Evolutionary conservation across 73 alveolate genomes (phyloP).

Genomic region (Paramecium octaurelia): DNA sequence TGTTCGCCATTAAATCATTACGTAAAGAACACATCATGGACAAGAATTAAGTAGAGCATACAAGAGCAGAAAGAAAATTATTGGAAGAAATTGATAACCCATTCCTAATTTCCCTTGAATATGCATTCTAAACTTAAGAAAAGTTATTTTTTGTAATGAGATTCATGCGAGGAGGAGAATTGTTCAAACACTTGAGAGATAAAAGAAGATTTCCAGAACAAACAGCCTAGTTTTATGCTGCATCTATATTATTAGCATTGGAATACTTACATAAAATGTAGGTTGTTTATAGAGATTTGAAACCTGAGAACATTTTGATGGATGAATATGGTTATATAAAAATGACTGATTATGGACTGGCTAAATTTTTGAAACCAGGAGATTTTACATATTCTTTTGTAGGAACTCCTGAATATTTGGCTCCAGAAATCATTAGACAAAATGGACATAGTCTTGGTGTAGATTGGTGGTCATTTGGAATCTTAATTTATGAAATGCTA

Average conservation of each 20-base stretch:
- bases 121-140: slow-evolving; percentile 93
- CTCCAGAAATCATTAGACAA: slow-evolving; percentile 80
- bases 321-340: slow-evolving; percentile 90
- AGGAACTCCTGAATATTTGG: slow-evolving; percentile 89
- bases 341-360: slow-evolving; percentile 92
- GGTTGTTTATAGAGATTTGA: slow-evolving; percentile 88
- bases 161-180: slow-evolving; percentile 90
- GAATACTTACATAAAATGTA: slow-evolving; percentile 88
- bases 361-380: slow-evolving; percentile 73
- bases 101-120: slow-evolving; percentile 86
- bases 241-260: slow-evolving; percentile 87
- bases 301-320: slow-evolving; percentile 94
- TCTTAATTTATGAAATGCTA: slow-evolving; percentile 90
- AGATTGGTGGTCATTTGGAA: slow-evolving; percentile 85
- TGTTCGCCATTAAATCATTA: slow-evolving; percentile 93
- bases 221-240: slow-evolving; percentile 80
- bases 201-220: slow-evolving; percentile 84
- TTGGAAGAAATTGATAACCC: slow-evolving; percentile 90
- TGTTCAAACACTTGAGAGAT: slow-evolving; percentile 75
- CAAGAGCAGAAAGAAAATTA: slow-evolving; percentile 94
- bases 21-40: slow-evolving; percentile 91
- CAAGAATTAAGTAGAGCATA: slow-evolving; percentile 85
- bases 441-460: slow-evolving; percentile 75
- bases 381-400: slow-evolving; percentile 68
- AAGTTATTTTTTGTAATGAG: slow-evolving; percentile 90